A percentile compares a stretch with the other conserved stretches of the same genome.
phyloP scores from a whole-genome alignment of 139 green algal genomes.

The Coelastrella sp. region DNA sequence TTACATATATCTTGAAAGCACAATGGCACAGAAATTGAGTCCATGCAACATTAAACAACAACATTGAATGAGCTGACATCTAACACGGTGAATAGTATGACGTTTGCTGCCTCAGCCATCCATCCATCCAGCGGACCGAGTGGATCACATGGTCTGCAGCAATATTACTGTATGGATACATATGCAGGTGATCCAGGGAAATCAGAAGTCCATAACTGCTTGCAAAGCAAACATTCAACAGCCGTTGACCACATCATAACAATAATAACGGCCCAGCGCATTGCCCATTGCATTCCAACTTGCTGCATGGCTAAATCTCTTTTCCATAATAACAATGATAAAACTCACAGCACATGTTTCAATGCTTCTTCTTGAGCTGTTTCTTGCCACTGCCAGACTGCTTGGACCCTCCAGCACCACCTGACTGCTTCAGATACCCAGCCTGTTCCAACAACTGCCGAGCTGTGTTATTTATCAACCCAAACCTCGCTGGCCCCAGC shows the following conservation, averaged over 20 bases:
- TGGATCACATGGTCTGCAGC: not conserved
- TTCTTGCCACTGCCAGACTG: slow-evolving; percentile 25
- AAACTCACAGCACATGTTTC: not conserved
- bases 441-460: slow-evolving; percentile 72
- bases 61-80: too few relatives aligned
- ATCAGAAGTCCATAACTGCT: not conserved
- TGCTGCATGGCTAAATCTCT: too few relatives aligned
- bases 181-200: not conserved
- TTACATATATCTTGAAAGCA: too few relatives aligned
- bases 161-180: not conserved
- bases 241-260: not conserved
- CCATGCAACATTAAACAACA: too few relatives aligned
- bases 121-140: too few relatives aligned
- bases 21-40: too few relatives aligned
- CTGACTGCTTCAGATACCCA: slow-evolving; percentile 33
- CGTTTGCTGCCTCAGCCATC: too few relatives aligned
- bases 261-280: too few relatives aligned
- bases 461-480: slow-evolving; percentile 89
- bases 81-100: too few relatives aligned
- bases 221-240: not conserved
- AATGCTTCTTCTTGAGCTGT: slow-evolving; percentile 38
- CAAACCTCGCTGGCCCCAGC: slow-evolving; percentile 84
- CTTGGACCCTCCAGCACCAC: not conserved
- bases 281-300: too few relatives aligned
- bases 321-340: not conserved